Evolutionary conservation across 2,329 filamentous ascomycete genomes (phyloP), one percentile per base, ranked within the genome.

Genomic region (Verticillium nubilum): DNA sequence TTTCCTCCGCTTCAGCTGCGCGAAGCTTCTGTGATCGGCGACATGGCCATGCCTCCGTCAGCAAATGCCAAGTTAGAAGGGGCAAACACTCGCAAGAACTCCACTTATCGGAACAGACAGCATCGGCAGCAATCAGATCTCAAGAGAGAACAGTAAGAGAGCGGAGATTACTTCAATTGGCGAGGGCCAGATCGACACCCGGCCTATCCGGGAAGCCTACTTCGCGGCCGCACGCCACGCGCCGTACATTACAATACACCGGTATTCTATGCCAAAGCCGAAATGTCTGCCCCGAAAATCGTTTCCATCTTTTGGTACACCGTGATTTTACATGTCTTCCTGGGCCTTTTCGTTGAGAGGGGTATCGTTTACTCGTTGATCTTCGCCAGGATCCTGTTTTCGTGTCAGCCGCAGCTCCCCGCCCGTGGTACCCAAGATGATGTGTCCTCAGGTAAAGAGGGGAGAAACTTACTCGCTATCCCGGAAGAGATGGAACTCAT

Each of bases 401-500:
- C 15, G 33, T 26, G 62, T 71, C 29, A 65, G 66, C 59, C 29
- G 5, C 26, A 17, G 33, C 13, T 35, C n/a, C 47, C 47, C 50
- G 4, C 10, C n/a, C n/a, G n/a, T n/a, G n/a, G n/a, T n/a, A n/a
- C n/a, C n/a, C n/a, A n/a, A n/a, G n/a, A n/a, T n/a, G n/a, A n/a
- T n/a, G n/a, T n/a, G n/a, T n/a, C 29, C 10, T 10, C 25, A 52
- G 57, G n/a, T 25, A 9, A 10, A 4, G 13, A 27, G 28, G 27
- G 5, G n/a, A 23, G 23, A 53, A 15, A 89, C 93, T 80, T 88
- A 98, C 94, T 99, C 95, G 82, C 92, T 90, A 79, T 99, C 95
- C 72, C 95, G 86, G 89, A 97, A 99, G 66, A 99, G 87, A 65
- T 90, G 87, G 83, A 86, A 98, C 81, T 99, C 95, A 68, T 98